These are phyloP conservation scores for Loxodes magnus DNA, from an alignment of 73 alveolate genomes.

Conservation along the genomic window DNA sequence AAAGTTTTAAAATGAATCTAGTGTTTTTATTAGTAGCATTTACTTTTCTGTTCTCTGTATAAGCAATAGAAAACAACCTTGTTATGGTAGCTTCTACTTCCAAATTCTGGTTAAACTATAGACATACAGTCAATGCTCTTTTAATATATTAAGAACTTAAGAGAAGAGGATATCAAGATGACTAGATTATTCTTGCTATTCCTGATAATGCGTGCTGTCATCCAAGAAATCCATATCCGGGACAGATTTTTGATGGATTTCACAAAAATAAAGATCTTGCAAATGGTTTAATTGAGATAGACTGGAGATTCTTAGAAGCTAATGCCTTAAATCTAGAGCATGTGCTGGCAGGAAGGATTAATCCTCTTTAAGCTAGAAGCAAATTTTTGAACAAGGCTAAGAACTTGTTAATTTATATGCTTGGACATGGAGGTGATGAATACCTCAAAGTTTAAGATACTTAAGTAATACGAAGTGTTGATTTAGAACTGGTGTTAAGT, in stretches of 20 bases:
- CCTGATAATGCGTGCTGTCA: slow-evolving; percentile 79
- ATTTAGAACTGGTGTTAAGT: slow-evolving; percentile 53
- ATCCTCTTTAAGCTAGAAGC: slow-evolving; percentile 34
- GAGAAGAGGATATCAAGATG: slow-evolving; percentile 73
- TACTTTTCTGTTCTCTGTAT: no score
- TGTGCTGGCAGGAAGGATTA: slow-evolving; percentile 58
- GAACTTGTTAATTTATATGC: slow-evolving; percentile 49
- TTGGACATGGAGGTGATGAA: slow-evolving; percentile 84
- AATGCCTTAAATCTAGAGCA: slow-evolving; percentile 48
- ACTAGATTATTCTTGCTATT: slow-evolving; percentile 59
- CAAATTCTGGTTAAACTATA: slow-evolving; percentile 64
- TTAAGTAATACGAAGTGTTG: slow-evolving; percentile 60
- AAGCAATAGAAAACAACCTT: no score
- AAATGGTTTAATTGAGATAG: slow-evolving; percentile 55
- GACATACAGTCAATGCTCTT: slow-evolving; percentile 70
- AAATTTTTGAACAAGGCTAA: slow-evolving; percentile 48
- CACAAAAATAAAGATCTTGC: slow-evolving; percentile 30
- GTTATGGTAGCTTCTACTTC: no score
- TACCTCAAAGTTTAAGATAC: slow-evolving; percentile 72
- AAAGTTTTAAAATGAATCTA: no score
- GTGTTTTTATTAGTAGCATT: no score
- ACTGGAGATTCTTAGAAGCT: slow-evolving; percentile 59
- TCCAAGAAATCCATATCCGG: slow-evolving; percentile 74
- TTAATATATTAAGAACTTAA: slow-evolving; percentile 44
- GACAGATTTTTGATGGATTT: slow-evolving; percentile 38